These are phyloP conservation scores for Mallotus repandus DNA, from an alignment of 441 rosid genomes.

Conservation along the genomic window DNA sequence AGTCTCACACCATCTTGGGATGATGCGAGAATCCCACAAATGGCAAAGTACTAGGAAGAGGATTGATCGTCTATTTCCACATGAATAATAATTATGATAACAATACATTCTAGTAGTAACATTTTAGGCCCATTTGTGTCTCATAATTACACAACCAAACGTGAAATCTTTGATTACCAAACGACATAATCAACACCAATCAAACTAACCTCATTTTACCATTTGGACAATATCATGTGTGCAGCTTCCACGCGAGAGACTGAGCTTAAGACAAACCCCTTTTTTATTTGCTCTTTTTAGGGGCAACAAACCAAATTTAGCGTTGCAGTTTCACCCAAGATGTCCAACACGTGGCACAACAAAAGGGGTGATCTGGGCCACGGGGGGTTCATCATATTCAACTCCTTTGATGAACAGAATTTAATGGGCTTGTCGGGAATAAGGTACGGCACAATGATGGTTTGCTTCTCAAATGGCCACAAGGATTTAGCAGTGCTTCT, in stretches of 20 bases:
- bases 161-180: conserved; percentile 17
- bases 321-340: too few relatives aligned
- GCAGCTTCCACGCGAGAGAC: conserved; percentile 13
- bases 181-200: neutral
- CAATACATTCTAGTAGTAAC: too few relatives aligned
- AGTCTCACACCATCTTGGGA: too few relatives aligned
- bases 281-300: too few relatives aligned
- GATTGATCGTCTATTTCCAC: too few relatives aligned
- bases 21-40: too few relatives aligned
- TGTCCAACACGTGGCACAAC: neutral
- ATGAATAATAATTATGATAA: too few relatives aligned
- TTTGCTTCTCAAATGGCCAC: neutral
- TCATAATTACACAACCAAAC: conserved; percentile 15
- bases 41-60: too few relatives aligned
- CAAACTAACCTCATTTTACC: neutral
- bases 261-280: neutral
- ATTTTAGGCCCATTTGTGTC: conserved; percentile 5
- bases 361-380: conserved; percentile 10
- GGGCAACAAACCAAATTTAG: too few relatives aligned
- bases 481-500: neutral
- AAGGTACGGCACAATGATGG: conserved; percentile 14
- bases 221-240: conserved; percentile 16
- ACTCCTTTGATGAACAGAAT: neutral
- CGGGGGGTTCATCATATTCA: neutral
- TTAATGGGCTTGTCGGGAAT: conserved; percentile 14